A percentile compares a stretch with the other conserved stretches of the same genome.
Evolutionary conservation across 306 rosid genomes (phyloP).

Genomic region (Rosa rugosa): DNA sequence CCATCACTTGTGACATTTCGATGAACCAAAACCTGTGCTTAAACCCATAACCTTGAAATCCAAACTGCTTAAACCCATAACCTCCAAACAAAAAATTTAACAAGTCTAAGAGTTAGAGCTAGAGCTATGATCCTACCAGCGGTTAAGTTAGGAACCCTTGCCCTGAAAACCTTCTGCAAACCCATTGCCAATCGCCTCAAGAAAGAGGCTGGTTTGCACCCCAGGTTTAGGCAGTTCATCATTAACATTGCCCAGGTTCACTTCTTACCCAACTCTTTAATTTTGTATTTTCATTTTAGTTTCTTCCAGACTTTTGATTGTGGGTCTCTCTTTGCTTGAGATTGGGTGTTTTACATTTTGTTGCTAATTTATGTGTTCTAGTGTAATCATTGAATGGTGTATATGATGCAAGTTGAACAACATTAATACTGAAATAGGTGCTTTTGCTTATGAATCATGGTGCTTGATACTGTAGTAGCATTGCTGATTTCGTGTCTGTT

Average conservation of each 20-base stretch:
- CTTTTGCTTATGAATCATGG: background rate
- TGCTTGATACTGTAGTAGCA: too few relatives aligned
- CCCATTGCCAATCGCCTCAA: conserved; percentile 47
- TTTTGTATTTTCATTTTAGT: background rate
- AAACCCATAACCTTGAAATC: background rate
- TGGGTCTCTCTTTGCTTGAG: background rate
- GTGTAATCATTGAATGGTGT: background rate
- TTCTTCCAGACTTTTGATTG: background rate
- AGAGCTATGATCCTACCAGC: conserved; percentile 38
- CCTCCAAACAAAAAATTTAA: background rate
- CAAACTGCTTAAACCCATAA: background rate
- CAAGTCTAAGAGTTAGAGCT: too few relatives aligned
- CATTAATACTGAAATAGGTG: background rate
- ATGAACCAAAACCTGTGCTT: background rate
- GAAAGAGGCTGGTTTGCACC: conserved; percentile 51
- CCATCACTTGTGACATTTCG: too few relatives aligned
- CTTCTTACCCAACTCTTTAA: background rate
- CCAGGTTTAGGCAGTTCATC: conserved; percentile 40
- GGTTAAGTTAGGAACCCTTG: conserved; percentile 43
- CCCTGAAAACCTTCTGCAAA: conserved; percentile 40
- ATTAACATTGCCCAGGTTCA: conserved; percentile 47
- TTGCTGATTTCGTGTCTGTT: background rate
- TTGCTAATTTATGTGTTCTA: background rate
- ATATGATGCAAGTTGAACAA: too few relatives aligned
- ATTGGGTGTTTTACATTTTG: background rate